These are phyloP conservation scores for Meripilus lineatus DNA, from an alignment of 1,284 basidiomycete genomes.

Conservation along the genomic window DNA sequence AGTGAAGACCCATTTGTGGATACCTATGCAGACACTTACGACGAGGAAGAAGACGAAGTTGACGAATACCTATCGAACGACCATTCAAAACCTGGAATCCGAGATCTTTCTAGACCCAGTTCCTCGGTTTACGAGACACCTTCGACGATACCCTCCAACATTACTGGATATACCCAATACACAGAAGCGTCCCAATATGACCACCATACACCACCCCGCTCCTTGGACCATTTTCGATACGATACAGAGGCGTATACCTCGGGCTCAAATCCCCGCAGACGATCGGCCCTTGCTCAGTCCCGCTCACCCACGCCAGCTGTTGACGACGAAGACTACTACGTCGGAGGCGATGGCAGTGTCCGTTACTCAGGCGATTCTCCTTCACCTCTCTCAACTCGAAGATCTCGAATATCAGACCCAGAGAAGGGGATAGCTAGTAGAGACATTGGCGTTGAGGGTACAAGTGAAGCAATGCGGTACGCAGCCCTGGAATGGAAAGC, in stretches of 20 bases:
- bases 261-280: slow-evolving; percentile 45
- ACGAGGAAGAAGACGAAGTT: slow-evolving; percentile 13
- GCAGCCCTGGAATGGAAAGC: background rate
- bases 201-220: slow-evolving; percentile 1
- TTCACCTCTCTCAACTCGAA: slow-evolving; percentile 12
- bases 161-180: slow-evolving; percentile 6
- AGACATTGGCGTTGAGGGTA: slow-evolving; percentile 9
- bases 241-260: slow-evolving; percentile 66
- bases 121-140: too few relatives aligned
- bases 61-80: background rate
- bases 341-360: slow-evolving; percentile 47
- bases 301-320: slow-evolving; percentile 69
- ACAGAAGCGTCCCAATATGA: slow-evolving; percentile 13
- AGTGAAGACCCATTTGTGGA: slow-evolving; percentile 27
- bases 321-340: slow-evolving; percentile 64
- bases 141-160: slow-evolving; percentile 7
- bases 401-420: slow-evolving; percentile 15
- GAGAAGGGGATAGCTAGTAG: slow-evolving; percentile 14
- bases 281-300: slow-evolving; percentile 49
- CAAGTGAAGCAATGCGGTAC: slow-evolving; percentile 1
- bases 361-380: slow-evolving; percentile 43
- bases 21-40: slow-evolving; percentile 10
- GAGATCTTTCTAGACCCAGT: slow-evolving; percentile 8
- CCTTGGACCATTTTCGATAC: slow-evolving; percentile 34
- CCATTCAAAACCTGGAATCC: slow-evolving; percentile 5